These are phyloP conservation scores for Leishmania tropica DNA, from an alignment of 208 protist genomes.

Conservation along the genomic window DNA sequence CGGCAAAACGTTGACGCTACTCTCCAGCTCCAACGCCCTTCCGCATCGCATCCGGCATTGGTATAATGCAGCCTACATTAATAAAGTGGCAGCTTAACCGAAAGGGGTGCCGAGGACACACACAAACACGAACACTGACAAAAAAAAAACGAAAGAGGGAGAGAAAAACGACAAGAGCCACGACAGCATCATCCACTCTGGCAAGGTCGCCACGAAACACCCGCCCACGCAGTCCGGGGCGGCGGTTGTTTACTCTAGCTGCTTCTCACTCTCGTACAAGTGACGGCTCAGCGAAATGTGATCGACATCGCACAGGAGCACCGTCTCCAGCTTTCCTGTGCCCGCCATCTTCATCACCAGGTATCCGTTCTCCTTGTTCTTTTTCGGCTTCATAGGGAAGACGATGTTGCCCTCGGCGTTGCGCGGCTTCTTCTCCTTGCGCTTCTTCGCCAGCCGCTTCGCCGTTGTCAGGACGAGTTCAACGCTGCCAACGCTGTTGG, in stretches of 20 bases:
- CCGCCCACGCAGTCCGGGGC: not conserved
- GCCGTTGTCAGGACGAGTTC: constrained; percentile 63
- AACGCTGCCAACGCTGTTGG: constrained; percentile 51
- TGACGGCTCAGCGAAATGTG: constrained; percentile 70
- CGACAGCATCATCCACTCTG: not conserved
- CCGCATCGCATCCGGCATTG: too few relatives aligned
- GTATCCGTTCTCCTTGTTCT: constrained; percentile 52
- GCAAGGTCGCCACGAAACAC: not conserved
- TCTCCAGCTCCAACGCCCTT: not conserved
- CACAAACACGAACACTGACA: not conserved
- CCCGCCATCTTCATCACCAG: constrained; percentile 71
- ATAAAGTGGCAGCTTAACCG: not conserved
- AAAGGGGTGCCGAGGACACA: not conserved
- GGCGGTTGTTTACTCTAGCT: constrained; percentile 17
- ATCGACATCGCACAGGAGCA: constrained; percentile 62
- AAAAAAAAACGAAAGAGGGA: not conserved
- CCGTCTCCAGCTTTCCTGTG: constrained; percentile 26
- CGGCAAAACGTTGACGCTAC: not conserved
- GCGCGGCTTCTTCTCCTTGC: constrained; percentile 58
- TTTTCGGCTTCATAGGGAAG: constrained; percentile 49
- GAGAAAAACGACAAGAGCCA: not conserved
- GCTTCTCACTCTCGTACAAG: constrained; percentile 57
- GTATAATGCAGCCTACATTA: not conserved
- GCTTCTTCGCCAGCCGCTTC: constrained; percentile 65
- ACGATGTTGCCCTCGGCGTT: constrained; percentile 59